phyloP scores from a whole-genome alignment of 768 basidiomycete genomes.

The Fomitopsis serialis region DNA sequence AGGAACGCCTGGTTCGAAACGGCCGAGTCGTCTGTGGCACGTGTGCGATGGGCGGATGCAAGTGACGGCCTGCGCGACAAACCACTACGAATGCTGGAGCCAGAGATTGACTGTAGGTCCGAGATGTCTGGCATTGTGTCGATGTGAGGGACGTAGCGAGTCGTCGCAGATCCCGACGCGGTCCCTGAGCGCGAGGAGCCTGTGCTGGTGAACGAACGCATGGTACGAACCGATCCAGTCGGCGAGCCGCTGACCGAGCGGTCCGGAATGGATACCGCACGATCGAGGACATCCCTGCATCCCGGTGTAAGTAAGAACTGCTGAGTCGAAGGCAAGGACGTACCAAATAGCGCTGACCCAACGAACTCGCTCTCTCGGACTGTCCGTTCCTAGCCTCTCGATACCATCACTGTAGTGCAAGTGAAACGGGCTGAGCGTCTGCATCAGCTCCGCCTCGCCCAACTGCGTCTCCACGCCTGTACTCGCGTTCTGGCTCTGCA shows the following conservation, averaged over 20 bases:
- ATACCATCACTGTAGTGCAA: constrained; percentile 87
- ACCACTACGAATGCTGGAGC: constrained; percentile 31
- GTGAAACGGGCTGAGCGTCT: constrained; percentile 85
- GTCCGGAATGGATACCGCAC: constrained; percentile 46
- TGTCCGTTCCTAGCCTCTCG: constrained; percentile 86
- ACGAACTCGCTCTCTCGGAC: constrained; percentile 75
- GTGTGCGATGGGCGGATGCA: constrained; percentile 54
- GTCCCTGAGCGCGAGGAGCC: constrained; percentile 31
- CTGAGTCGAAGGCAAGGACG: constrained; percentile 20
- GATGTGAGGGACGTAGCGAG: constrained; percentile 75
- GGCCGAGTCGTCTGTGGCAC: constrained; percentile 70
- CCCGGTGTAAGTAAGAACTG: background rate
- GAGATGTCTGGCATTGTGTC: constrained; percentile 65
- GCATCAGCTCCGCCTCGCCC: constrained; percentile 40
- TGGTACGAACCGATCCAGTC: constrained; percentile 62
- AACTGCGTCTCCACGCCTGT: constrained; percentile 35
- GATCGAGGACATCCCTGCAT: constrained; percentile 73
- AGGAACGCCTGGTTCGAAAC: constrained; percentile 61
- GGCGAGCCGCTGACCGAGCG: constrained; percentile 46
- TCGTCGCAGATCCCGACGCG: constrained; percentile 57
- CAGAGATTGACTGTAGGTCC: constrained; percentile 48
- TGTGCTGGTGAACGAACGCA: constrained; percentile 48
- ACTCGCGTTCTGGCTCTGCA: constrained; percentile 43
- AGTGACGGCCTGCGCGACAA: constrained; percentile 42
- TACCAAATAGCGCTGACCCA: constrained; percentile 93